Conservation (phyloP, 179 eudicot species). For the Heliamphora pulchella region DNA sequence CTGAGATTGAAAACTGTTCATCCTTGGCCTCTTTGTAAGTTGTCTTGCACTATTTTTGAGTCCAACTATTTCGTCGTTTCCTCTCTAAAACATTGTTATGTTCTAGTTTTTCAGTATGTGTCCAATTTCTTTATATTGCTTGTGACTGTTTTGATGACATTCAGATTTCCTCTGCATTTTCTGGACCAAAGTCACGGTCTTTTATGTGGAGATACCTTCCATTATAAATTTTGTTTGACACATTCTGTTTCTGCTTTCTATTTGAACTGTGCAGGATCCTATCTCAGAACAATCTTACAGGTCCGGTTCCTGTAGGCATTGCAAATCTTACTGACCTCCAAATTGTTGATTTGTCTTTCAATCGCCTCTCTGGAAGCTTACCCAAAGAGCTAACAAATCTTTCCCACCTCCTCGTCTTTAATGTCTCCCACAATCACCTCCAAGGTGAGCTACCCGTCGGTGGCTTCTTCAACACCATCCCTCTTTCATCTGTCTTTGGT, state of each 20-base stretch:
- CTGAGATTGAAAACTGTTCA: slow-evolving; percentile 50
- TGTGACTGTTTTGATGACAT: neutral
- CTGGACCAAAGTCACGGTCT: neutral
- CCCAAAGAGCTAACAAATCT: slow-evolving; percentile 74
- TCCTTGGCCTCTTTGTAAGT: slow-evolving; percentile 63
- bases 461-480: slow-evolving; percentile 69
- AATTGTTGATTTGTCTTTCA: slow-evolving; percentile 61
- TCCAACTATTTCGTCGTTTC: neutral
- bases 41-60: slow-evolving; percentile 14
- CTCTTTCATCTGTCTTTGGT: slow-evolving; percentile 49
- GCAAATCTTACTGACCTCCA: slow-evolving; percentile 51
- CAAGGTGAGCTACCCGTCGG: slow-evolving; percentile 76
- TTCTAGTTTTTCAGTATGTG: neutral
- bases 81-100: neutral
- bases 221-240: too few species aligned
- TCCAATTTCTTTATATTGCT: neutral
- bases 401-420: slow-evolving; percentile 48
- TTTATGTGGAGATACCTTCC: neutral
- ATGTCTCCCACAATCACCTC: slow-evolving; percentile 74
- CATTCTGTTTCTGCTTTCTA: neutral
- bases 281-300: slow-evolving; percentile 50
- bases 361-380: slow-evolving; percentile 50
- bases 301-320: slow-evolving; percentile 52
- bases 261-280: slow-evolving; percentile 45
- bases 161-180: neutral